Conservation (phyloP, 1,284 basidiomycete genomes). For the Puccinia sorghi region DNA sequence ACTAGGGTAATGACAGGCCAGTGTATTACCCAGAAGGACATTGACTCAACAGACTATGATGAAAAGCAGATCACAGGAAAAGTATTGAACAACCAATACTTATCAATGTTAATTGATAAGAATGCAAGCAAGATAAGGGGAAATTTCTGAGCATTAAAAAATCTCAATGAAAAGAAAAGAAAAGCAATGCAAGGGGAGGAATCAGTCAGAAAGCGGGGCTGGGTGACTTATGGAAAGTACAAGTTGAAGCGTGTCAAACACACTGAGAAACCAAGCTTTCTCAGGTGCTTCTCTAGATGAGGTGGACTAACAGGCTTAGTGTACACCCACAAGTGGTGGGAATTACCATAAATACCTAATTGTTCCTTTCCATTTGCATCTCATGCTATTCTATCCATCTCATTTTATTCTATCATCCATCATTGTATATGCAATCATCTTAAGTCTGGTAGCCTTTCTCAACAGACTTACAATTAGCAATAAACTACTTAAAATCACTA, state of each 20-base stretch:
- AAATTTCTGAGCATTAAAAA: neutral
- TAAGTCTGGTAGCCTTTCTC: too few species aligned
- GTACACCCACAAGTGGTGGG: constrained; percentile 20
- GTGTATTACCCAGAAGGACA: neutral
- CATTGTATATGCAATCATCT: too few species aligned
- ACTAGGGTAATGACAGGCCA: neutral
- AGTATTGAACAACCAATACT: neutral
- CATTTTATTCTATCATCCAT: too few species aligned
- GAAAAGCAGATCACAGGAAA: neutral
- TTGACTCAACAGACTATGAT: neutral
- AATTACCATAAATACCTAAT: neutral
- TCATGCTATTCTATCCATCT: too few species aligned
- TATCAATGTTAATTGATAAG: constrained; percentile 1
- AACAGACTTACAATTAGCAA: too few species aligned
- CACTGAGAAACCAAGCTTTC: constrained; percentile 18
- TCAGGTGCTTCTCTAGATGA: constrained; percentile 10
- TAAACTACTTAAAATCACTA: too few species aligned
- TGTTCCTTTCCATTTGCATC: too few species aligned
- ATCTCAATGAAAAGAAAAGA: neutral
- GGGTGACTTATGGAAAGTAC: neutral
- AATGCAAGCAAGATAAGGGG: neutral
- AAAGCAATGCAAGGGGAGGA: neutral
- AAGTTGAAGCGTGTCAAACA: neutral
- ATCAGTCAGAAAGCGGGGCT: neutral
- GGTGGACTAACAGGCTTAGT: neutral